Evolutionary conservation across 805 yeast genomes (phyloP).

Genomic region (Kluyveromyces wickerhamii): DNA sequence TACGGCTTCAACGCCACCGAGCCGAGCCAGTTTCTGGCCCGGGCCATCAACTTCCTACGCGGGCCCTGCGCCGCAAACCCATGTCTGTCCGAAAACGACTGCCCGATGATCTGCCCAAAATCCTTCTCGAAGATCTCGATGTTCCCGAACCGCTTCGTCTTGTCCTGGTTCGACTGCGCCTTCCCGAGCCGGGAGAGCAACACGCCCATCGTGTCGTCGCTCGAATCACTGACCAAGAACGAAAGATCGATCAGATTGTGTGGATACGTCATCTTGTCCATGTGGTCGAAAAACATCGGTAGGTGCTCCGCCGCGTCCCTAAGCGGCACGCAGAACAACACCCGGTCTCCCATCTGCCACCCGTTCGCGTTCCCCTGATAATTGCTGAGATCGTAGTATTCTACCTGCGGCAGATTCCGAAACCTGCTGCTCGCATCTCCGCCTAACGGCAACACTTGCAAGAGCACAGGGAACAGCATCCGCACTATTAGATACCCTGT

Average conservation of each 20-base stretch:
- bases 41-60: slow-evolving; percentile 88
- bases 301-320: slow-evolving; percentile 88
- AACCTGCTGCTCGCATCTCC: slow-evolving; percentile 10
- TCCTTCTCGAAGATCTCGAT: slow-evolving; percentile 87
- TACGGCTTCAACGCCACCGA: slow-evolving; percentile 82
- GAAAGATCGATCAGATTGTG: slow-evolving; percentile 78
- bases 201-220: slow-evolving; percentile 75
- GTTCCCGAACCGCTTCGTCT: slow-evolving; percentile 61
- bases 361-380: slow-evolving; percentile 63
- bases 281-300: slow-evolving; percentile 81
- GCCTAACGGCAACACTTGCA: slow-evolving; percentile 11
- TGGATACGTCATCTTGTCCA: slow-evolving; percentile 76
- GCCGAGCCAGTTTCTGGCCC: slow-evolving; percentile 91
- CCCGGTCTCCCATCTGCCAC: slow-evolving; percentile 72
- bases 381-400: slow-evolving; percentile 64
- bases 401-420: slow-evolving; percentile 36
- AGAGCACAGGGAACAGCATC: slow-evolving; percentile 8
- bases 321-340: slow-evolving; percentile 79
- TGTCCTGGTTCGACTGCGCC: slow-evolving; percentile 60
- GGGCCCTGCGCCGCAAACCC: slow-evolving; percentile 97
- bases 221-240: slow-evolving; percentile 83
- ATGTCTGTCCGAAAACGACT: slow-evolving; percentile 86
- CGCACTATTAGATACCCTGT: slow-evolving; percentile 6
- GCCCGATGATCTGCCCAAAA: slow-evolving; percentile 90
- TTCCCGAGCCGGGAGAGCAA: slow-evolving; percentile 48